Percentiles rank a stretch among this genome's conserved stretches.
Evolutionary conservation across 2,329 filamentous ascomycete species (phyloP).

Genomic region (Monilinia aucupariae): DNA sequence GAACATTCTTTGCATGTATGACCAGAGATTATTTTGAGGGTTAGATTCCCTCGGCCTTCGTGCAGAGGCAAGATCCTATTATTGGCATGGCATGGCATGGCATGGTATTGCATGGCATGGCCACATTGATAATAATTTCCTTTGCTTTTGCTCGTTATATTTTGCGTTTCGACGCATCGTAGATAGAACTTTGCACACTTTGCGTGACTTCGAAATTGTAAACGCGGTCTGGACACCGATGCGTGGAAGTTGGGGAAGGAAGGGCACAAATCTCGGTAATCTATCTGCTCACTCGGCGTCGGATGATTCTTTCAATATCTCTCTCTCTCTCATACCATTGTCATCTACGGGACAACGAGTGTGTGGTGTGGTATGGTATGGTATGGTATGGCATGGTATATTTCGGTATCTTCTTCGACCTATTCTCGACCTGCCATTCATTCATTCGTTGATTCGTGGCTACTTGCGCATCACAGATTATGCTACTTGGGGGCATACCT

Average conservation of each 20-base stretch:
- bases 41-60: conserved; percentile 2
- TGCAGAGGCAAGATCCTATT: neutral
- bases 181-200: conserved; percentile 17
- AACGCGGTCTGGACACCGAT: conserved; percentile 15
- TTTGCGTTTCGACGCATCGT: conserved; percentile 14
- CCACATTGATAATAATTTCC: conserved; percentile 1
- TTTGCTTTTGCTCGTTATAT: conserved; percentile 8
- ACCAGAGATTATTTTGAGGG: conserved; percentile 2
- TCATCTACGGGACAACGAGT: conserved; percentile 8
- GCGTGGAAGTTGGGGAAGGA: conserved; percentile 11
- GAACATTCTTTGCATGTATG: neutral
- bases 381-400: too few relatives aligned
- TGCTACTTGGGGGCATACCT: too few relatives aligned
- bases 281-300: conserved; percentile 7
- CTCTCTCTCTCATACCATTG: too few relatives aligned
- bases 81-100: neutral
- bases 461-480: neutral
- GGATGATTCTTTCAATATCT: conserved; percentile 8
- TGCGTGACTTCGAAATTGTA: conserved; percentile 18
- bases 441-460: neutral
- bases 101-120: neutral
- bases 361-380: neutral
- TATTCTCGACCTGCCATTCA: too few relatives aligned
- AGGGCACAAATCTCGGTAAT: conserved; percentile 13
- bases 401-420: too few relatives aligned